Evolutionary conservation across 2,329 filamentous ascomycete species (phyloP).

Genomic region (Fusarium tuaranense): DNA sequence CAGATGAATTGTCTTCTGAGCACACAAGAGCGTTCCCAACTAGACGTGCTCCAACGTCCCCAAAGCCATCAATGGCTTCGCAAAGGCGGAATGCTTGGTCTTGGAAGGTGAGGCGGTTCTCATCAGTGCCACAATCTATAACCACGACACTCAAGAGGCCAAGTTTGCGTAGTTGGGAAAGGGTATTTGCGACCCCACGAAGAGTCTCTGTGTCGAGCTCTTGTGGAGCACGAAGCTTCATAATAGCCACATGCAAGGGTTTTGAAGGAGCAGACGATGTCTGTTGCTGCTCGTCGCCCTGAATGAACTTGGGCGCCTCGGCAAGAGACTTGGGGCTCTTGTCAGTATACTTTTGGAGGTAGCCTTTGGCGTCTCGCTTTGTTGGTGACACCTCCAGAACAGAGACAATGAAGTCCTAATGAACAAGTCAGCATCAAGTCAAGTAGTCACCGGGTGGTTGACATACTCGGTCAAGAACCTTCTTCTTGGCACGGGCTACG

Average conservation of each 20-base stretch:
- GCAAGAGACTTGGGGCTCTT: slow-evolving; percentile 43
- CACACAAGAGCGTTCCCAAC: slow-evolving; percentile 62
- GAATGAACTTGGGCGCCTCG: slow-evolving; percentile 50
- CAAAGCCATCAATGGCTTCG: slow-evolving; percentile 78
- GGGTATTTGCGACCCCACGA: slow-evolving; percentile 81
- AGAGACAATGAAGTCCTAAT: slow-evolving; percentile 86
- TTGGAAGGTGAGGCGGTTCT: slow-evolving; percentile 56
- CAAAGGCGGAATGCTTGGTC: slow-evolving; percentile 80
- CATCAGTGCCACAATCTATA: slow-evolving; percentile 73
- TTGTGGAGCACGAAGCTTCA: slow-evolving; percentile 85
- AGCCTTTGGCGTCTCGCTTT: slow-evolving; percentile 91
- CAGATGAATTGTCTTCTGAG: slow-evolving; percentile 13
- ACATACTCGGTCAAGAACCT: slow-evolving; percentile 49
- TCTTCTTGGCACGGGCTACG: slow-evolving; percentile 46
- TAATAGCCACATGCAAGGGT: slow-evolving; percentile 76
- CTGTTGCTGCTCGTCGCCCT: slow-evolving; percentile 43
- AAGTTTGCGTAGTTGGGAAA: slow-evolving; percentile 84
- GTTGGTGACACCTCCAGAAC: slow-evolving; percentile 90
- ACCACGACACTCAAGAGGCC: slow-evolving; percentile 87
- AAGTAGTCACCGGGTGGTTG: background rate
- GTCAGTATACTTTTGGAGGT: slow-evolving; percentile 83
- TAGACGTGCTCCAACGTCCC: slow-evolving; percentile 74
- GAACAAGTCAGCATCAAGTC: slow-evolving; percentile 16
- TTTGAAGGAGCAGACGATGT: slow-evolving; percentile 32
- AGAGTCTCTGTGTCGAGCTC: slow-evolving; percentile 76